Evolutionary conservation across 192 early-diverging fungal species (phyloP).

Genomic region (Backusella psychrophila): DNA sequence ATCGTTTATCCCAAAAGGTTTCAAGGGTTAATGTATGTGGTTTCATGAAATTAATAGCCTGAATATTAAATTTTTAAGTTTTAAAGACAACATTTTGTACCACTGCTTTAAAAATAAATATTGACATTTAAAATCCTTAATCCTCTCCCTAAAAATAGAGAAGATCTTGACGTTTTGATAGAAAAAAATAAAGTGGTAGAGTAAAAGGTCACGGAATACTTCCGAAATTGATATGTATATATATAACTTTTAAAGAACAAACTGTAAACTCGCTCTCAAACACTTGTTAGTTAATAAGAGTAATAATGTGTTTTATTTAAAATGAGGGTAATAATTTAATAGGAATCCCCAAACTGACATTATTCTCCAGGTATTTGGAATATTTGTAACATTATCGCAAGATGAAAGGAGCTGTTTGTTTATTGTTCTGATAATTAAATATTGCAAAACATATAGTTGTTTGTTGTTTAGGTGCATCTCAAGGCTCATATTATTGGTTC

Average conservation of each 20-base stretch:
- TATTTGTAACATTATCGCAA: not conserved
- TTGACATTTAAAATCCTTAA: not conserved
- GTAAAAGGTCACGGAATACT: not conserved
- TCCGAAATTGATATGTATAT: not conserved
- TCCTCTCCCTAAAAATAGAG: not conserved
- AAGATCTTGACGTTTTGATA: not conserved
- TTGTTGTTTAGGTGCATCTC: not conserved
- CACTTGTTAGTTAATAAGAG: not conserved
- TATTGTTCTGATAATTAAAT: not conserved
- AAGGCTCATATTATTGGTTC: not conserved
- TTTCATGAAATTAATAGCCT: not conserved
- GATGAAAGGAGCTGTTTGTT: not conserved
- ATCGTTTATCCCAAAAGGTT: not conserved
- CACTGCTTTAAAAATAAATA: not conserved
- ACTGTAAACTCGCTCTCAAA: not conserved
- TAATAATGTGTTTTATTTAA: not conserved
- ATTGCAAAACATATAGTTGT: not conserved
- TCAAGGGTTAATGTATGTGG: not conserved
- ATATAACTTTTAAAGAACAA: not conserved
- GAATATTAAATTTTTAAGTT: not conserved
- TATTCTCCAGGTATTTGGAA: not conserved
- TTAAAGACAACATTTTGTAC: not conserved
- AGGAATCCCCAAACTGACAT: not conserved
- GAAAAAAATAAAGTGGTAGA: not conserved
- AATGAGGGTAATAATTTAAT: not conserved